Percentiles rank a stretch among this genome's conserved stretches.
phyloP scores from a whole-genome alignment of 768 basidiomycete genomes.

The Pholiota molesta region DNA sequence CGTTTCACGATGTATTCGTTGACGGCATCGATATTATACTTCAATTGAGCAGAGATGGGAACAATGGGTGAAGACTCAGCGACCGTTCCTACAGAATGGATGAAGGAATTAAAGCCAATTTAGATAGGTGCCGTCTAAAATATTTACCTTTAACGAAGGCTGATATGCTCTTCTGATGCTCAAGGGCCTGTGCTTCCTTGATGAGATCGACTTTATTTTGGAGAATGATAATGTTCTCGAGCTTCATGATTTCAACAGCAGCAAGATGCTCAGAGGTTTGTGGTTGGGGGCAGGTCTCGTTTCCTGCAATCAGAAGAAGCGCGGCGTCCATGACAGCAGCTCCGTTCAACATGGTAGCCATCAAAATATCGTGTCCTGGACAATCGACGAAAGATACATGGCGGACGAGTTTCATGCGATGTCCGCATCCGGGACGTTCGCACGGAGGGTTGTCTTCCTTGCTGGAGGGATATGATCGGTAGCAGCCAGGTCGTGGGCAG shows the following conservation, averaged over 20 bases:
- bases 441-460: constrained; percentile 95
- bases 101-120: neutral
- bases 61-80: constrained; percentile 98
- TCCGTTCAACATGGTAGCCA: constrained; percentile 99
- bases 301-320: constrained; percentile 91
- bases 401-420: constrained; percentile 87
- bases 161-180: constrained; percentile 94
- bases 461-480: constrained; percentile 89
- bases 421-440: constrained; percentile 90
- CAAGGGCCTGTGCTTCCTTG: constrained; percentile 90
- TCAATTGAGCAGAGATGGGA: constrained; percentile 97
- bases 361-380: constrained; percentile 98
- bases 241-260: constrained; percentile 99
- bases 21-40: constrained; percentile 99
- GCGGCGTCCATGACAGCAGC: constrained; percentile 99
- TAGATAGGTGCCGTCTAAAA: neutral
- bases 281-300: constrained; percentile 98
- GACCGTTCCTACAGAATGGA: constrained; percentile 72
- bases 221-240: constrained; percentile 95
- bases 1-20: constrained; percentile 98
- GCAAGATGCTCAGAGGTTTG: constrained; percentile 99
- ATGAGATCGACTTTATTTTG: constrained; percentile 99
- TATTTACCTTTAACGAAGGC: constrained; percentile 89
- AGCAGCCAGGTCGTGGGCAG: constrained; percentile 93
- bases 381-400: constrained; percentile 99